Conservation (phyloP, 1,284 basidiomycete species). For the Uromyces viciae-fabae region DNA sequence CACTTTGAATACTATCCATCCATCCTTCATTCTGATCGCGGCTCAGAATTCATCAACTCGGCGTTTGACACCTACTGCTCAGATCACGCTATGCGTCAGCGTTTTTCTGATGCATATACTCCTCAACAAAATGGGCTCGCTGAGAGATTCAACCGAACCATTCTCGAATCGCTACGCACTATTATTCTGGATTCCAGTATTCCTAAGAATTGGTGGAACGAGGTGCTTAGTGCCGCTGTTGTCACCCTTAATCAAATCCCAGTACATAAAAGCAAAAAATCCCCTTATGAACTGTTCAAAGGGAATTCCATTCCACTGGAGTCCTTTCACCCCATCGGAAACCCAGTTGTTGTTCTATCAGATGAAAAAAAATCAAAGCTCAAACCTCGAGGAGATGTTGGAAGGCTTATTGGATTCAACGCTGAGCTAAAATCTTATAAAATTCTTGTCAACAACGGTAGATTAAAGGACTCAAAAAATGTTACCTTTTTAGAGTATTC, state of each 20-base stretch:
- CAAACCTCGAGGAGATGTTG: not conserved
- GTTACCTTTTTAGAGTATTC: not conserved
- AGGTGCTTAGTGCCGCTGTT: not conserved
- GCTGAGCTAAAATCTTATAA: not conserved
- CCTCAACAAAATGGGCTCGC: slow-evolving; percentile 15
- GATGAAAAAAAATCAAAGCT: not conserved
- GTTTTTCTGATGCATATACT: not conserved
- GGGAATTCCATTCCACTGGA: not conserved
- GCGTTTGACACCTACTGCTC: not conserved
- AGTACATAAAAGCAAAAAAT: not conserved
- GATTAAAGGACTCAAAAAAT: not conserved
- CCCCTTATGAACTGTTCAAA: slow-evolving; percentile 4
- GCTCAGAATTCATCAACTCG: not conserved
- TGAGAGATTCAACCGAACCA: not conserved
- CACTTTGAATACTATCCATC: not conserved
- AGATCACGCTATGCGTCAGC: not conserved
- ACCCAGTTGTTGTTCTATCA: slow-evolving; percentile 1
- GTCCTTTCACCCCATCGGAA: not conserved
- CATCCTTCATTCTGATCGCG: not conserved
- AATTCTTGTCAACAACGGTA: not conserved
- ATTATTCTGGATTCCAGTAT: not conserved
- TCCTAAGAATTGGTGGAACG: not conserved
- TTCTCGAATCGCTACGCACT: not conserved
- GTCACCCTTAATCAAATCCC: slow-evolving; percentile 2
- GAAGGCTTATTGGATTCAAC: not conserved